Evolutionary conservation across 2,329 filamentous ascomycete species (phyloP), one percentile per base, ranked within the genome.

Genomic region (Fusarium marasasianum): DNA sequence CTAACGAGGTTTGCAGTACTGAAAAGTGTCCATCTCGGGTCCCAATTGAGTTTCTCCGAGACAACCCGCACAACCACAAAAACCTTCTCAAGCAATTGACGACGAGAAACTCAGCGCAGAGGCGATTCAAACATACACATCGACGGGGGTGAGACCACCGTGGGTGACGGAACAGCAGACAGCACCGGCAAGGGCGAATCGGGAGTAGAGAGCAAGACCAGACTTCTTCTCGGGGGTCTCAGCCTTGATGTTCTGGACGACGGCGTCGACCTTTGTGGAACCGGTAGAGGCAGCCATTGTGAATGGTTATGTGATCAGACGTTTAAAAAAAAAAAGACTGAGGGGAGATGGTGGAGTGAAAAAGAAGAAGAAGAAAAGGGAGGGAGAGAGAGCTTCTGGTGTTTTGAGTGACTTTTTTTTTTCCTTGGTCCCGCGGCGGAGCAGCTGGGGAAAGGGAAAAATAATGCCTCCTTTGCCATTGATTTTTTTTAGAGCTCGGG

Each of bases 121-220:
- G 50, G 48, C 15, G 24, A 35, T 50, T 47, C 57, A 63, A 47
- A 94, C 96, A 86, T 96, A 98, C 96, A 99, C 96, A 93, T 99
- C 96, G 86, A 99, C 95, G 83, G 96, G 96, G 79, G 96, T 99
- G 81, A 98, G 92, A 82, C 90, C 93, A 86, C 96, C 96, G 91
- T 99, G 96, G 83, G 96, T 99, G 87, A 98, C 88, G 80, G 95
- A 96, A 87, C 96, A 99, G 92, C 96, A 98, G 89, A 98, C 88
- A 80, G 96, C 96, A 87, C 96, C 96, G 81, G 96, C 95, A 81
- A 99, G 93, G 87, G 96, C 96, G 88, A 98, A 98, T 86, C 94
- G 91, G 81, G 94, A 94, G 92, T 98, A 98, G 80, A 99, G 94
- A 70, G 84, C 87, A 78, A 95, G 9, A 77, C 86, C 87, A 74